Evolutionary conservation across 2,329 filamentous ascomycete genomes (phyloP).

Genomic region (Ceratocystis huliohia): DNA sequence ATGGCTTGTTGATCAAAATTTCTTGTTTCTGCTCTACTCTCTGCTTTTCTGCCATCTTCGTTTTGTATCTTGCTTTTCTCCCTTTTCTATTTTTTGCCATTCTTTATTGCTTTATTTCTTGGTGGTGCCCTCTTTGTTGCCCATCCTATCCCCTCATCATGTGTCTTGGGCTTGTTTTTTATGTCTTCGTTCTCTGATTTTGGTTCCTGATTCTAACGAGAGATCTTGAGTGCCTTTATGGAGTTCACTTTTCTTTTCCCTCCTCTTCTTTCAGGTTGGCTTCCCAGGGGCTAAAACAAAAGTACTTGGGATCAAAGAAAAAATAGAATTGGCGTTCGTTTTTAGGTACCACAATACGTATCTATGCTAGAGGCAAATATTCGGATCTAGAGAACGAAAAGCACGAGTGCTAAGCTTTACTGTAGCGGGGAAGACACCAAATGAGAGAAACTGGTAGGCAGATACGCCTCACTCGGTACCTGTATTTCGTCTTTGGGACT

Average conservation of each 20-base stretch:
- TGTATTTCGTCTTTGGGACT: not conserved
- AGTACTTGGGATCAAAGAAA: not conserved
- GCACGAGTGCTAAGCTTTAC: not conserved
- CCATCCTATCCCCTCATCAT: not conserved
- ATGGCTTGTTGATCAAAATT: slow-evolving; percentile 20
- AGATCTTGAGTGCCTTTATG: not conserved
- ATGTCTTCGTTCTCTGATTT: not conserved
- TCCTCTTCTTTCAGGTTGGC: slow-evolving; percentile 20
- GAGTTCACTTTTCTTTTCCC: not conserved
- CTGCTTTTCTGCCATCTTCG: slow-evolving; percentile 26
- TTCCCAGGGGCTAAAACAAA: not conserved
- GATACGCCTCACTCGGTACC: not conserved
- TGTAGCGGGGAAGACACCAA: not conserved
- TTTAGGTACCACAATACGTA: not conserved
- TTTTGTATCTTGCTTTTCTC: slow-evolving; percentile 23
- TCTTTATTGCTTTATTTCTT: slow-evolving; percentile 3
- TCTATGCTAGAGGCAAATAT: not conserved
- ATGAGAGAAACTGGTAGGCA: not conserved
- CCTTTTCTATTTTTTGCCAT: slow-evolving; percentile 23
- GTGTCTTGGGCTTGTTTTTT: not conserved
- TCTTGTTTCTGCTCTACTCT: slow-evolving; percentile 24
- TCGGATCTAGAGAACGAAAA: not conserved
- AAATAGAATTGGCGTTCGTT: not conserved
- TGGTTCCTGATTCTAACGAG: not conserved
- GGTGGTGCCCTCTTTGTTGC: not conserved